Evolutionary conservation across 441 rosid genomes (phyloP).

Genomic region (Euphorbia corollata): DNA sequence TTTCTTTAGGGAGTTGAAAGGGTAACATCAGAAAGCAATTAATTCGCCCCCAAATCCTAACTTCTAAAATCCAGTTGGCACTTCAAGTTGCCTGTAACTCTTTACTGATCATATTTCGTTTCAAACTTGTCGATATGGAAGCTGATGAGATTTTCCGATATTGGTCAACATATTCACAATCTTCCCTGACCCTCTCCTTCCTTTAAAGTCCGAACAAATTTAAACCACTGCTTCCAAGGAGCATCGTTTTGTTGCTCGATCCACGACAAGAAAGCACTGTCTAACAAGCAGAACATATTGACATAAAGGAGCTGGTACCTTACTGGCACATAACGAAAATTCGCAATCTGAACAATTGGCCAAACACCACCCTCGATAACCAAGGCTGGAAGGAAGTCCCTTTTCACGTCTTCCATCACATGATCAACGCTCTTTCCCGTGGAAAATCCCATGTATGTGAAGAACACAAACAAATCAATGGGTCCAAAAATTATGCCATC

Average conservation of each 20-base stretch:
- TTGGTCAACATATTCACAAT: constrained; percentile 39
- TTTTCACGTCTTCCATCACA: constrained; percentile 81
- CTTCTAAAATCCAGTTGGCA: constrained; percentile 17
- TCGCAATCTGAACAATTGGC: constrained; percentile 83
- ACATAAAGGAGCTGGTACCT: constrained; percentile 93
- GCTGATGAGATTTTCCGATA: not conserved
- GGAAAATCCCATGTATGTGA: constrained; percentile 87
- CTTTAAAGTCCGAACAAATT: constrained; percentile 41
- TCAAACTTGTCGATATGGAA: constrained; percentile 11
- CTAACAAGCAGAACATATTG: constrained; percentile 82
- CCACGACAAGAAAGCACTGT: constrained; percentile 89
- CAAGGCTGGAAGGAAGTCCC: constrained; percentile 92
- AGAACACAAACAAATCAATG: constrained; percentile 70
- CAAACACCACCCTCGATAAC: constrained; percentile 80
- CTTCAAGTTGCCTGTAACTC: constrained; percentile 6
- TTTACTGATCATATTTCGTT: constrained; percentile 4
- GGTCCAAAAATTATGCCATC: constrained; percentile 90
- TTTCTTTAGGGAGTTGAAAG: not conserved
- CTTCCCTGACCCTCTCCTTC: constrained; percentile 38
- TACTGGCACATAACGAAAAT: constrained; percentile 79
- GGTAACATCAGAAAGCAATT: constrained; percentile 15
- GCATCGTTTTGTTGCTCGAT: constrained; percentile 93
- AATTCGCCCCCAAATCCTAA: constrained; percentile 18
- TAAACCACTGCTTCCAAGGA: constrained; percentile 87
- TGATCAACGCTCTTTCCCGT: constrained; percentile 57